Base-by-base conservation (phyloP, 208 protist species). In the Leishmania gerbilli region DNA sequence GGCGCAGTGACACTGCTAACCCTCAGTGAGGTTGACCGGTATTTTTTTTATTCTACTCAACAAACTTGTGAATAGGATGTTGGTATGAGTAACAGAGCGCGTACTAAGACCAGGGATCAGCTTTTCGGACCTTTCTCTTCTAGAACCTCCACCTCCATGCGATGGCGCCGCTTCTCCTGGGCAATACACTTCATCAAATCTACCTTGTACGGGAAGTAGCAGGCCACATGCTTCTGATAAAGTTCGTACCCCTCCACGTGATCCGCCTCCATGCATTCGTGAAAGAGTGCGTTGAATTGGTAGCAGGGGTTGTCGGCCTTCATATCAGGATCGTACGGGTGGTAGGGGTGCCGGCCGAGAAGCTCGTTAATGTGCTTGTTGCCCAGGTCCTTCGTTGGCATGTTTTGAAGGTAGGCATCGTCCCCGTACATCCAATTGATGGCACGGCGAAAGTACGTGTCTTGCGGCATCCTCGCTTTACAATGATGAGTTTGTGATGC, bases 351-450 rank as follows among this genome's bases (percentile, higher is more conserved):
- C 15, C 90, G 89, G 4, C 95, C 93, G 31, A 97, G 89, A 17
- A 97, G 87, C 56, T 96, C 92, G 78, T 95, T 97, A 74, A 97
- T 92, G 84, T 97, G 95, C 76, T 93, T 96, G 31, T 93, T 82
- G 15, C 90, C 90, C 69, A 96, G 67, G 27, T 97, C 94, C 53
- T 88, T 83, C 3, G 85, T 77, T 11, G 90, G 89, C 21, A 87
- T 42, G 37, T 91, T 85, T 71, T 95, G 89, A 11, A 97, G 84
- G 81, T 96, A 96, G 1, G 92, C 91, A 19, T 89, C 88, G 24
- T 96, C 94, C 62, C 94, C 94, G 55, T 95, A 92, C 92, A 97
- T 96, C 92, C 94, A 97, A 71, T 95, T 87, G 71, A 96, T 95
- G 42, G 90, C 88, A 45, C 92, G 91, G 60, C 92, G 84, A 76